phyloP scores from a whole-genome alignment of 148 eudicot genomes.

The Polygonum maritimum region DNA sequence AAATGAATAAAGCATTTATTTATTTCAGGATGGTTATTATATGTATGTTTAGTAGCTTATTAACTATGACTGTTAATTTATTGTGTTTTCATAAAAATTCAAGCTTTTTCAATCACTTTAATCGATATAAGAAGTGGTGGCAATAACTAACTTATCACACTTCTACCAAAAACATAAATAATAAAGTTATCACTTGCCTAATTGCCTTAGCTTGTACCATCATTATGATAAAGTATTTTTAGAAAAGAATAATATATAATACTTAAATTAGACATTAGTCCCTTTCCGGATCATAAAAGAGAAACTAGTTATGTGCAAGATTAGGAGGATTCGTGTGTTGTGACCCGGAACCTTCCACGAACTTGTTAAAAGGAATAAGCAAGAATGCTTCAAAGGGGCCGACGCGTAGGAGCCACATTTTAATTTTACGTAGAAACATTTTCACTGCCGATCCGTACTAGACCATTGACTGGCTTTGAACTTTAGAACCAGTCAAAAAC shows the following conservation, averaged over 20 bases:
- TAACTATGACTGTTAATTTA: no score
- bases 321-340: not conserved
- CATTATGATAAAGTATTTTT: no score
- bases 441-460: not conserved
- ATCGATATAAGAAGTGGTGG: no score
- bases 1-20: no score
- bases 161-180: no score
- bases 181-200: no score
- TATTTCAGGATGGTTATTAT: no score
- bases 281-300: not conserved
- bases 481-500: not conserved
- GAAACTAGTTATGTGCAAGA: not conserved
- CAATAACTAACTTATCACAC: no score
- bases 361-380: not conserved
- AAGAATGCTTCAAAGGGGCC: not conserved
- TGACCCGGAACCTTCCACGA: not conserved
- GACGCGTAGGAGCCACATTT: not conserved
- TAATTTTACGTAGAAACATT: not conserved
- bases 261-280: not conserved
- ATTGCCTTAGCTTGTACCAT: no score
- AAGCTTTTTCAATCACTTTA: no score
- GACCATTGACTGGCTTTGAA: not conserved
- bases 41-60: no score
- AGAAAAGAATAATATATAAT: not conserved
- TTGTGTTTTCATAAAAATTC: no score